Conservation (phyloP, 2,329 filamentous ascomycete genomes). For the Aureobasidium melanogenum region DNA sequence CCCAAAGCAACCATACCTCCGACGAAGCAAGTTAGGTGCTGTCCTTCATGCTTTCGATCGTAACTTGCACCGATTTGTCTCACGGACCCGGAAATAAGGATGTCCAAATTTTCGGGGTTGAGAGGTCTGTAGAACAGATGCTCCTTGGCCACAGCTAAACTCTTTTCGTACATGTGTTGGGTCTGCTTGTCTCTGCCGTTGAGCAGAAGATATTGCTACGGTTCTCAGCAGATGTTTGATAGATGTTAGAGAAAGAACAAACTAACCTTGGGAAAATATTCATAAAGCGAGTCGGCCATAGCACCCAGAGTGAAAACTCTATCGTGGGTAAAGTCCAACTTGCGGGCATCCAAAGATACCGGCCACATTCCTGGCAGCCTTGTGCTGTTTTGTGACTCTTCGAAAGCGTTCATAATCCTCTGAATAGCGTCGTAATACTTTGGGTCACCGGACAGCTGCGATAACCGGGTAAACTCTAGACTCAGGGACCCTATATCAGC, state of each 20-base stretch:
- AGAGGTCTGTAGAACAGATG: slow-evolving; percentile 37
- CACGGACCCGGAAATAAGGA: slow-evolving; percentile 44
- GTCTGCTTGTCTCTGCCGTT: slow-evolving; percentile 29
- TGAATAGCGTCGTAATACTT: slow-evolving; percentile 55
- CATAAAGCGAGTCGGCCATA: slow-evolving; percentile 28
- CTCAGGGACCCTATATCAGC: slow-evolving; percentile 51
- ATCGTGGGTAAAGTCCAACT: slow-evolving; percentile 25
- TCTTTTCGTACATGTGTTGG: slow-evolving; percentile 37
- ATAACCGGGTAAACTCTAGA: slow-evolving; percentile 56
- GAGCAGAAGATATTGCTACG: slow-evolving; percentile 18
- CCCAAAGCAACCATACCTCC: slow-evolving; percentile 63
- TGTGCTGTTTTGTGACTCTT: slow-evolving; percentile 45
- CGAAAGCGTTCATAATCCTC: slow-evolving; percentile 48
- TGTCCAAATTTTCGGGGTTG: slow-evolving; percentile 33
- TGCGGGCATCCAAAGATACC: slow-evolving; percentile 39
- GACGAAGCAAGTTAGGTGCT: slow-evolving; percentile 62
- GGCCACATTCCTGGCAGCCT: slow-evolving; percentile 57
- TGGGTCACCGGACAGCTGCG: slow-evolving; percentile 52
- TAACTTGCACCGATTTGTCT: slow-evolving; percentile 15
- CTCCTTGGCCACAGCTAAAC: slow-evolving; percentile 39
- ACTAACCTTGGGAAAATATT: slow-evolving; percentile 23
- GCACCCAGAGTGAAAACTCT: slow-evolving; percentile 23
- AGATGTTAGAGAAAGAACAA: neutral
- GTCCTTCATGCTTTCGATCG: slow-evolving; percentile 32
- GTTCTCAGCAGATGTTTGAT: neutral